Percentiles rank a stretch among this genome's conserved stretches.
Evolutionary conservation across 2,329 filamentous ascomycete species (phyloP).

Genomic region (Raffaelea deltoideospora): DNA sequence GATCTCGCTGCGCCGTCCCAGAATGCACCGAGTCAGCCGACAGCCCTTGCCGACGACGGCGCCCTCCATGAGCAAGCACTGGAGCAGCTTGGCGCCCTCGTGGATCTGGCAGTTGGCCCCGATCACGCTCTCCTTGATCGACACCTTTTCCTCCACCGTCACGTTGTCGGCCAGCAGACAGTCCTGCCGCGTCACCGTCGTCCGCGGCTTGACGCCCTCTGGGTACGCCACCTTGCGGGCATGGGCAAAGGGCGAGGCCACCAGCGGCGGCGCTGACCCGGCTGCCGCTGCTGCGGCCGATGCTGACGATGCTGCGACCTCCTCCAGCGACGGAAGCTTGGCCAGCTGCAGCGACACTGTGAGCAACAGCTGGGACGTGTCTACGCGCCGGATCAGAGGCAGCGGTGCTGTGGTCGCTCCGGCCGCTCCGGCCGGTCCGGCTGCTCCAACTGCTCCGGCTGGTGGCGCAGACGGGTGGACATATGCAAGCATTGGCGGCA

Average conservation of each 20-base stretch:
- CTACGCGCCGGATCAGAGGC: slow-evolving; percentile 71
- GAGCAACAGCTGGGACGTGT: slow-evolving; percentile 70
- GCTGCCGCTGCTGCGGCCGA: slow-evolving; percentile 69
- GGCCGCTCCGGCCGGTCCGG: no score
- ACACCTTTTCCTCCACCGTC: slow-evolving; percentile 71
- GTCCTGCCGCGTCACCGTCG: slow-evolving; percentile 70
- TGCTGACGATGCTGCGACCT: slow-evolving; percentile 37
- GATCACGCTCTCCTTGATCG: slow-evolving; percentile 86
- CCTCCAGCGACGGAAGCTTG: slow-evolving; percentile 60
- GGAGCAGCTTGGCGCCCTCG: slow-evolving; percentile 69
- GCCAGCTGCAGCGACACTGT: slow-evolving; percentile 73
- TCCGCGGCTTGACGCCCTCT: slow-evolving; percentile 63
- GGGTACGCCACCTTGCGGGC: slow-evolving; percentile 68
- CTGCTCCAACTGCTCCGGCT: no score
- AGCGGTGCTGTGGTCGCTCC: no score
- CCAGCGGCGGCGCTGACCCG: slow-evolving; percentile 44
- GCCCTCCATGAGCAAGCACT: slow-evolving; percentile 86
- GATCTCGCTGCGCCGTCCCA: slow-evolving; percentile 67
- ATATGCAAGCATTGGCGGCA: slow-evolving; percentile 70
- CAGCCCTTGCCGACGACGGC: slow-evolving; percentile 72
- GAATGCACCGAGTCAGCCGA: slow-evolving; percentile 73
- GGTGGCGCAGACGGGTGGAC: slow-evolving; percentile 47
- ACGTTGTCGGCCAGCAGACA: slow-evolving; percentile 79
- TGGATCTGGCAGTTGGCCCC: slow-evolving; percentile 78
- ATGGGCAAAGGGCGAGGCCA: slow-evolving; percentile 70